phyloP scores from a whole-genome alignment of 805 yeast genomes.

The Barnettozyma vustinii region DNA sequence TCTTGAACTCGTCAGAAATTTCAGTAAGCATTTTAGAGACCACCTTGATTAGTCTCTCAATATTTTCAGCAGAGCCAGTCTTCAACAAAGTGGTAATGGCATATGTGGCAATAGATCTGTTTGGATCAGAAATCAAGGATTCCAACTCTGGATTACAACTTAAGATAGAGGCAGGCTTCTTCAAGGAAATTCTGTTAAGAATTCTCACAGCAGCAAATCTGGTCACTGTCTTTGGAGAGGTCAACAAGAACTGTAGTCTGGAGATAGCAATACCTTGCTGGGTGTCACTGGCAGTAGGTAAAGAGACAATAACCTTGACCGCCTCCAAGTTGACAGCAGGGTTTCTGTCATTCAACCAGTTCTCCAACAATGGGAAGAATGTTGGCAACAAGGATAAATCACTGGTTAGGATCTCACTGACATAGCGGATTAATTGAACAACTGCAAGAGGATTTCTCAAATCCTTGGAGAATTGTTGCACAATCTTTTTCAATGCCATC shows the following conservation, averaged over 20 bases:
- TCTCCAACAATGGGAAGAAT: conserved; percentile 59
- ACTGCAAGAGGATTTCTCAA: conserved; percentile 80
- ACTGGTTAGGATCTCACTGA: conserved; percentile 64
- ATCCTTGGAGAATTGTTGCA: conserved; percentile 64
- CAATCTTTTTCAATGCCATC: conserved; percentile 88
- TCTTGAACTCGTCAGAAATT: conserved; percentile 91
- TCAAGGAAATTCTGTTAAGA: conserved; percentile 77
- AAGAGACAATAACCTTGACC: conserved; percentile 47
- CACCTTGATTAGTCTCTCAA: conserved; percentile 82
- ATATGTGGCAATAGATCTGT: conserved; percentile 90
- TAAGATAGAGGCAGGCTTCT: conserved; percentile 71
- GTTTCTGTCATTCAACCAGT: conserved; percentile 71
- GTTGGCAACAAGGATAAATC: conserved; percentile 57
- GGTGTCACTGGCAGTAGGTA: conserved; percentile 45
- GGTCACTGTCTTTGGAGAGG: conserved; percentile 86
- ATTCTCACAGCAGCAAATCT: conserved; percentile 92
- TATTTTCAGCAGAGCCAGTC: conserved; percentile 87
- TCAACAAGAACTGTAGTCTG: conserved; percentile 68
- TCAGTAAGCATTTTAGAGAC: conserved; percentile 88
- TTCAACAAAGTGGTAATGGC: conserved; percentile 94
- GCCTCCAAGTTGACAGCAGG: conserved; percentile 93
- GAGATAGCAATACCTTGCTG: conserved; percentile 67
- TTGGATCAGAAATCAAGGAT: conserved; percentile 77
- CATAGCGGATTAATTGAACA: conserved; percentile 78
- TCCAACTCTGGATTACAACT: conserved; percentile 84